Base-by-base conservation (phyloP, 2,329 filamentous ascomycete species). In the Nannizziopsis barbatae region DNA sequence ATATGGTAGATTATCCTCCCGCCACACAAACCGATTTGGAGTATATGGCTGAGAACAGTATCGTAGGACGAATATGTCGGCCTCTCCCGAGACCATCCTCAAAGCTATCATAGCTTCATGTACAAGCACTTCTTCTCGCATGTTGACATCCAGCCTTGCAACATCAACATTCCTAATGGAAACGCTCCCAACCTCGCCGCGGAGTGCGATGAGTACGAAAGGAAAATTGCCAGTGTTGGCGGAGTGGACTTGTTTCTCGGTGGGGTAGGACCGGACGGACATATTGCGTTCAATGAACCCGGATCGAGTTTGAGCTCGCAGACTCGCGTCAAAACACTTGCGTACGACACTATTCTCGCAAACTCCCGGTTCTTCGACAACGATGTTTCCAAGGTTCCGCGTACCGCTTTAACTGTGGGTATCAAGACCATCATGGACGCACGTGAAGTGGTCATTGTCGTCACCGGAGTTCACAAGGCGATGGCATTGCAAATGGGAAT, bases 31-130 rank as follows among this genome's bases (percentile, higher is more conserved):
- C n/a, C 15, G 9, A 14, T 15, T 52, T 49, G 38, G 40, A 10
- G 14, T 37, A 32, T 38, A 36, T 41, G 42, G 30, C 47, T 46
- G 35, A 37, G 47, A 42, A 27, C 14, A 38, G 32, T 36, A 42
- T 40, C 42, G 15, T 14, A 84, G 80, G 86, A 93, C 68, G 86
- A 93, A 69, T 93, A 93, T 60, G 84, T 92, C 56, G 84, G 83
- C 50, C 77, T 93, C 53, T 82, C 86, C 31, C 80, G 84, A 59
- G 84, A 89, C 58, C 85, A 93, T 63, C 81, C 85, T 10, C 81
- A 92, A 65, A 87, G 82, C 59, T 93, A 93, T 68, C 86, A 93
- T 71, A 85, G 81, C 55, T 93, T 92, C 72, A 92, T 93, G 86
- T 93, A 88, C 77, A 86, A 84, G 68, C 76, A 92, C 69, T 87